Conservation (phyloP, 2,329 filamentous ascomycete genomes). For the Stagonosporopsis vannaccii region DNA sequence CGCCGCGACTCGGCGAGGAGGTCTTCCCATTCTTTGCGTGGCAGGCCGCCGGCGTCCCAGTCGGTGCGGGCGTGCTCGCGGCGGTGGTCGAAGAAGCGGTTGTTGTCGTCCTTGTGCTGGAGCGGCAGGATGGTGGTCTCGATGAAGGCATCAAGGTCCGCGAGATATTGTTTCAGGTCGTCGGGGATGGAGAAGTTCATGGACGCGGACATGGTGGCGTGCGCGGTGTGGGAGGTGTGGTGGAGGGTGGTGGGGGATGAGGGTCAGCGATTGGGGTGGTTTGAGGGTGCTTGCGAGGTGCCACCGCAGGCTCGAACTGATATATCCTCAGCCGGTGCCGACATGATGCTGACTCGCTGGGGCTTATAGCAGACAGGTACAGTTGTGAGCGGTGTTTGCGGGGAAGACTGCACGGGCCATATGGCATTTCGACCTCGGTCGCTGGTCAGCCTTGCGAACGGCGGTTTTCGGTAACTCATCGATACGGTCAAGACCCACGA, state of each 20-base stretch:
- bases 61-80: constrained; percentile 68
- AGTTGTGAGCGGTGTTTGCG: constrained; percentile 8
- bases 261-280: constrained; percentile 5
- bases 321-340: constrained; percentile 24
- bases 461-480: constrained; percentile 8
- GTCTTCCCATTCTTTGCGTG: constrained; percentile 65
- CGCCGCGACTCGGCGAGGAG: constrained; percentile 59
- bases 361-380: constrained; percentile 10
- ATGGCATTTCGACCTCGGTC: constrained; percentile 12
- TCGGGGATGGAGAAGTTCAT: constrained; percentile 60
- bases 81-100: constrained; percentile 71
- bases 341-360: constrained; percentile 42
- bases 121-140: constrained; percentile 61
- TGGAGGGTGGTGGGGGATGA: constrained; percentile 10
- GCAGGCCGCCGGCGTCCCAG: constrained; percentile 65
- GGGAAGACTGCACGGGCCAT: constrained; percentile 11
- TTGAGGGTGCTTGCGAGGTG: background rate
- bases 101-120: constrained; percentile 64
- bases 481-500: too few relatives aligned
- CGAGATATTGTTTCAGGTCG: constrained; percentile 58
- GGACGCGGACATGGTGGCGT: constrained; percentile 5
- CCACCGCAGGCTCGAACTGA: constrained; percentile 5
- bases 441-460: background rate
- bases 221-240: background rate
- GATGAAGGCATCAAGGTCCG: constrained; percentile 65